Conservation (phyloP, 2,329 filamentous ascomycete genomes). For the Cryphonectria japonica region DNA sequence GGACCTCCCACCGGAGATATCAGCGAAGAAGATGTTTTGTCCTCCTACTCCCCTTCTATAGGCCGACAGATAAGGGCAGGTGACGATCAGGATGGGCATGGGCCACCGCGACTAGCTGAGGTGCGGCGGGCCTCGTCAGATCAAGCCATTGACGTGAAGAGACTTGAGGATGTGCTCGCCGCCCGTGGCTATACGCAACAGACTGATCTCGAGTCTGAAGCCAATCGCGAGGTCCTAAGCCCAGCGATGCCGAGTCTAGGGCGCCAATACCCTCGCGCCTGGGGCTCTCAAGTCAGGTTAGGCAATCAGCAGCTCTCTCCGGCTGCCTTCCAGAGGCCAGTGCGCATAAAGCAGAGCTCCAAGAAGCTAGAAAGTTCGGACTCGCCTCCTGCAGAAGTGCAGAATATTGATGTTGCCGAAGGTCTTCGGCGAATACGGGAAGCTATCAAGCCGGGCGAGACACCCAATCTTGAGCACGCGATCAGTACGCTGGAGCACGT, state of each 20-base stretch:
- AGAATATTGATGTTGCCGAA: conserved; percentile 9
- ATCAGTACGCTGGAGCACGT: conserved; percentile 10
- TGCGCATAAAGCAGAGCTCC: background rate
- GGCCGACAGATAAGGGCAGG: background rate
- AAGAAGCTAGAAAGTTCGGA: background rate
- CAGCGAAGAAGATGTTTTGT: background rate
- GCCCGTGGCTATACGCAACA: background rate
- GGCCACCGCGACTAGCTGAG: background rate
- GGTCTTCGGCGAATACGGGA: conserved; percentile 19
- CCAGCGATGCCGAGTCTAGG: background rate
- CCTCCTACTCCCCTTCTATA: background rate
- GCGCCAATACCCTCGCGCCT: background rate
- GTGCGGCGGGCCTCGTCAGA: background rate
- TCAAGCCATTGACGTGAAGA: background rate
- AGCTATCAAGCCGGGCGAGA: conserved; percentile 9
- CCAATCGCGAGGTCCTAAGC: background rate
- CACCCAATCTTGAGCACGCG: conserved; percentile 9
- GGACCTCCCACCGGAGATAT: background rate
- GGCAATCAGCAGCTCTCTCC: background rate
- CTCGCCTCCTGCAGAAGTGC: background rate
- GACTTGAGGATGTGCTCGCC: conserved; percentile 13
- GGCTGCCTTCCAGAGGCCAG: background rate
- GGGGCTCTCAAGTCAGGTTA: background rate
- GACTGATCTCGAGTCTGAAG: background rate
- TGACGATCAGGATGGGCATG: background rate